A percentile compares a stretch with the other conserved stretches of the same genome.
Evolutionary conservation across 306 rosid genomes (phyloP).

Genomic region (Acacia crassicarpa): DNA sequence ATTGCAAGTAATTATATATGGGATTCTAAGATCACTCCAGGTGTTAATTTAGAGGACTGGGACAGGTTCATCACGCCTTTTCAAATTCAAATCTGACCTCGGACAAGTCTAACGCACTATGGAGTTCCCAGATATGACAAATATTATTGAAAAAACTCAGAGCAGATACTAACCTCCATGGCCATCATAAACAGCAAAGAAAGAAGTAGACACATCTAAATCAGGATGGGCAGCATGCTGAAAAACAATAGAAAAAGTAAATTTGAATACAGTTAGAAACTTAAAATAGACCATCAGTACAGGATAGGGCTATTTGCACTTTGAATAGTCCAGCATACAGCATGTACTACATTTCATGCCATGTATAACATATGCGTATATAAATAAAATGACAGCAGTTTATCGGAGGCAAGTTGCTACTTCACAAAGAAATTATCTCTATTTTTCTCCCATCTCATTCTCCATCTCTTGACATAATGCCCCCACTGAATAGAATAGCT

Average conservation of each 20-base stretch:
- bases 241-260: slow-evolving; percentile 34
- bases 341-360: background rate
- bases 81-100: slow-evolving; percentile 1
- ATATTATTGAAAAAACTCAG: background rate
- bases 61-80: slow-evolving; percentile 17
- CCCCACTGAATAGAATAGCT: background rate
- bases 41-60: slow-evolving; percentile 2
- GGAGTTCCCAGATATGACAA: slow-evolving; percentile 4
- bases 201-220: slow-evolving; percentile 83
- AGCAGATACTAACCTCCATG: slow-evolving; percentile 77
- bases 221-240: slow-evolving; percentile 91
- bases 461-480: background rate
- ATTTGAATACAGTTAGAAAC: background rate
- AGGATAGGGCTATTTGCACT: background rate
- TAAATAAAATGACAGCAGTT: background rate
- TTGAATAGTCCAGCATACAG: background rate
- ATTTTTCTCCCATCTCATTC: background rate
- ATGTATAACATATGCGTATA: background rate
- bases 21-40: background rate
- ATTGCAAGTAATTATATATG: background rate
- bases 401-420: background rate
- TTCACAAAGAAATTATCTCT: background rate
- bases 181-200: slow-evolving; percentile 96
- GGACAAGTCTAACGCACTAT: slow-evolving; percentile 3
- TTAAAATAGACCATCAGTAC: background rate